Conservation (phyloP, 106 monocot species). For the Iris macrosiphon region DNA sequence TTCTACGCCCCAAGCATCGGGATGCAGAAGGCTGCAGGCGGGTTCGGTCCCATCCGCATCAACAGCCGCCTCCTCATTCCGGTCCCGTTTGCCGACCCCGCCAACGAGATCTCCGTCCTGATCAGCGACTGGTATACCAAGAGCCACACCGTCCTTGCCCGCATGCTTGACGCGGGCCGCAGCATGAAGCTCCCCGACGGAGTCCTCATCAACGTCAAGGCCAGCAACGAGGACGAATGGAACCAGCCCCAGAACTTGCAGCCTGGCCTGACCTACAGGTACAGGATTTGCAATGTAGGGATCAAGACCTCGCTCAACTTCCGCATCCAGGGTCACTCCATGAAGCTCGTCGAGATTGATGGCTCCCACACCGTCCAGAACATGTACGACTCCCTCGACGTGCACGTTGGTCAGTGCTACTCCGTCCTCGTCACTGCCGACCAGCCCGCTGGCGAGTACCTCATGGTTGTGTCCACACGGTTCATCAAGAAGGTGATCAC, state of each 20-base stretch:
- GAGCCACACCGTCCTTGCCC: conserved; percentile 13
- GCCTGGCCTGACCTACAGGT: conserved; percentile 19
- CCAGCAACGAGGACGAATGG: background rate
- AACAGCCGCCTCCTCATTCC: conserved; percentile 48
- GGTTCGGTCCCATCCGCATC: conserved; percentile 36
- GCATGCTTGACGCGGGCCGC: conserved; percentile 18
- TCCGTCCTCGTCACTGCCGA: conserved; percentile 42
- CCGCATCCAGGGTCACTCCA: conserved; percentile 32
- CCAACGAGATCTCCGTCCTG: conserved; percentile 43
- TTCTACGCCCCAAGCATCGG: conserved; percentile 45
- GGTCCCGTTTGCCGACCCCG: conserved; percentile 40
- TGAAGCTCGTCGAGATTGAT: conserved; percentile 50
- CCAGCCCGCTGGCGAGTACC: conserved; percentile 27
- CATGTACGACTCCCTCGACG: conserved; percentile 38
- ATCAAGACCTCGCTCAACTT: conserved; percentile 43
- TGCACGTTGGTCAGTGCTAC: conserved; percentile 48
- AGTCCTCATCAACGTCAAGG: conserved; percentile 22
- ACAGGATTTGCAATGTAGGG: conserved; percentile 45
- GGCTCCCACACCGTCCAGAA: conserved; percentile 43
- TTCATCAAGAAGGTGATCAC: conserved; percentile 17
- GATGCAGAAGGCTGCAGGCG: conserved; percentile 43
- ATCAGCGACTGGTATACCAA: conserved; percentile 48
- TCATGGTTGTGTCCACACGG: conserved; percentile 34
- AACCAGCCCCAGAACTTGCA: conserved; percentile 23
- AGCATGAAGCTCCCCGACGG: conserved; percentile 14